Evolutionary conservation across 177 flowering plant species (phyloP).

Genomic region (Vitis hybrid): DNA sequence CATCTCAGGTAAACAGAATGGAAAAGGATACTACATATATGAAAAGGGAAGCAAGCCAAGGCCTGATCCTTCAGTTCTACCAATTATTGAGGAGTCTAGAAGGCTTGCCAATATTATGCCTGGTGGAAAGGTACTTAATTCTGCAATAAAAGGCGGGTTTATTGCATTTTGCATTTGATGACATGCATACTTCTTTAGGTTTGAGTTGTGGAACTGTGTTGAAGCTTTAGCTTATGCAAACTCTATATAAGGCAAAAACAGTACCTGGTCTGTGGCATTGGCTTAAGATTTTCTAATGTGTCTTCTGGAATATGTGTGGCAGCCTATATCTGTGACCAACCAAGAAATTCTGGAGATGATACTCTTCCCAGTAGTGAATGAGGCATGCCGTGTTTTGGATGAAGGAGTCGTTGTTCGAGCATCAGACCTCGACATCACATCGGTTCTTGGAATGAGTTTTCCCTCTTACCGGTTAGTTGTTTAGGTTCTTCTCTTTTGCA

Average conservation of each 20-base stretch:
- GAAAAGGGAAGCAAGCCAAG: slow-evolving; percentile 88
- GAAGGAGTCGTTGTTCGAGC: slow-evolving; percentile 86
- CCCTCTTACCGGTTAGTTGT: slow-evolving; percentile 78
- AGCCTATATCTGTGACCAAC: slow-evolving; percentile 76
- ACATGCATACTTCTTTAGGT: neutral
- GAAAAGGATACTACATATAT: slow-evolving; percentile 86
- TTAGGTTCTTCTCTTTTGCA: slow-evolving; percentile 5
- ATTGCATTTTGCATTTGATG: neutral
- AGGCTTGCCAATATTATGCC: slow-evolving; percentile 67
- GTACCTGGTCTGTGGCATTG: neutral
- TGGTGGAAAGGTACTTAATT: slow-evolving; percentile 71
- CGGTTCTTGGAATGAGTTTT: slow-evolving; percentile 97
- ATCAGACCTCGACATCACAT: slow-evolving; percentile 88
- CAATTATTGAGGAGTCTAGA: slow-evolving; percentile 75
- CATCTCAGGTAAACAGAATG: slow-evolving; percentile 81
- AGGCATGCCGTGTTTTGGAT: slow-evolving; percentile 88
- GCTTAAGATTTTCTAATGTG: neutral
- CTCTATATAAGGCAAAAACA: neutral
- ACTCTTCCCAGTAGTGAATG: slow-evolving; percentile 93
- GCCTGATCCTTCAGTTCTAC: slow-evolving; percentile 73
- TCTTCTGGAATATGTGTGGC: slow-evolving; percentile 16
- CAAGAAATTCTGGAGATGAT: slow-evolving; percentile 91
- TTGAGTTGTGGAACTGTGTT: neutral
- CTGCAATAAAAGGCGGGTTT: neutral
- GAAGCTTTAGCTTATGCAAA: neutral